These are phyloP conservation scores for Knoxia roxburghii DNA, from an alignment of 257 asterid genomes.

Conservation along the genomic window DNA sequence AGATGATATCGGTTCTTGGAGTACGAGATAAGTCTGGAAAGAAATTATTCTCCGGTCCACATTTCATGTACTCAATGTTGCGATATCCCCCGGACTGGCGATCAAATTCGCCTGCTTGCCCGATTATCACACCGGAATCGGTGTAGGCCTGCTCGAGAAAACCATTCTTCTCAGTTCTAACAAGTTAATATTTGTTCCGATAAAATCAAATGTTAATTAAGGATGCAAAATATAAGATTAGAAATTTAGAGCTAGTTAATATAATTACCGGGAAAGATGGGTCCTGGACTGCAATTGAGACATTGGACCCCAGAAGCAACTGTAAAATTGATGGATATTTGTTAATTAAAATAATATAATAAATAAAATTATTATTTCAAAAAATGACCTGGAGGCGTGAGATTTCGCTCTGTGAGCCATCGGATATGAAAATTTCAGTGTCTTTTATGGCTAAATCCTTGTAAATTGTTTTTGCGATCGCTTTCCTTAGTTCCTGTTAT, in stretches of 20 bases:
- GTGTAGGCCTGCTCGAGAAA: slow-evolving; percentile 57
- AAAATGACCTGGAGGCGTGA: slow-evolving; percentile 70
- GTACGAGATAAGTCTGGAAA: slow-evolving; percentile 58
- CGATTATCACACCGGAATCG: slow-evolving; percentile 77
- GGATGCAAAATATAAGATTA: too few relatives aligned
- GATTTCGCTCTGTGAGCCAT: slow-evolving; percentile 86
- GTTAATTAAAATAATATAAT: too few relatives aligned
- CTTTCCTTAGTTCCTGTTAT: slow-evolving; percentile 57
- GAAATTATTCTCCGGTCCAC: slow-evolving; percentile 58
- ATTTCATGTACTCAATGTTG: slow-evolving; percentile 64
- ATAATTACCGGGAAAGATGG: slow-evolving; percentile 83
- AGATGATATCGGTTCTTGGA: slow-evolving; percentile 64
- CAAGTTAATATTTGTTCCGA: too few relatives aligned
- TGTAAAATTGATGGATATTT: slow-evolving; percentile 22
- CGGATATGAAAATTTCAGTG: slow-evolving; percentile 70
- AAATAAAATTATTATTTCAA: too few relatives aligned
- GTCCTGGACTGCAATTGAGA: slow-evolving; percentile 75
- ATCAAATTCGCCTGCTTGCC: slow-evolving; percentile 62
- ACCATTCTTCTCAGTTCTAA: not conserved
- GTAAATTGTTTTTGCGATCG: slow-evolving; percentile 56
- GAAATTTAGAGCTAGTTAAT: too few relatives aligned
- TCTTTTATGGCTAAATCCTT: slow-evolving; percentile 42
- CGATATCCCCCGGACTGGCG: slow-evolving; percentile 46
- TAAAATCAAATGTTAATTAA: too few relatives aligned
- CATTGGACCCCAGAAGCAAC: slow-evolving; percentile 78